These are phyloP conservation scores for Scytalidium sp. DNA, from an alignment of 2,329 filamentous ascomycete species.

Conservation along the genomic window DNA sequence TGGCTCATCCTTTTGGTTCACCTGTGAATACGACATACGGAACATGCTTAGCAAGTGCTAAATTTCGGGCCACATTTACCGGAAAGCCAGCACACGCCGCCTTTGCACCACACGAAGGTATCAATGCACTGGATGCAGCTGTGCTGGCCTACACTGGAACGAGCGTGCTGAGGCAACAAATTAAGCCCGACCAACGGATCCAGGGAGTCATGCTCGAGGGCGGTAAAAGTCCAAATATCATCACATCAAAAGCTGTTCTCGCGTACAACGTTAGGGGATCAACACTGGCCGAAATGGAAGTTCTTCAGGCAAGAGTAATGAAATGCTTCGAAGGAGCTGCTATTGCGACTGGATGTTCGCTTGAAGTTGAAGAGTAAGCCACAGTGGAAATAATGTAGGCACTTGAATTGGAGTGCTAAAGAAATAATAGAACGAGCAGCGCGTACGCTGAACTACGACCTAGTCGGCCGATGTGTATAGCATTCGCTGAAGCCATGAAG, in stretches of 20 bases:
- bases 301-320: slow-evolving; percentile 12
- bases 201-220: slow-evolving; percentile 34
- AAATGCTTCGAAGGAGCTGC: slow-evolving; percentile 23
- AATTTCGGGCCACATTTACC: slow-evolving; percentile 8
- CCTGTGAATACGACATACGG: slow-evolving; percentile 42
- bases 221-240: slow-evolving; percentile 13
- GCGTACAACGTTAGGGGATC: slow-evolving; percentile 9
- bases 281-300: slow-evolving; percentile 12
- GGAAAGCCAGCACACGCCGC: slow-evolving; percentile 30
- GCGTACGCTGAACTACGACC: slow-evolving; percentile 17
- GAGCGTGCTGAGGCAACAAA: slow-evolving; percentile 22
- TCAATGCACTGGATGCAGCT: slow-evolving; percentile 35
- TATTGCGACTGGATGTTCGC: slow-evolving; percentile 18
- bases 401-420: neutral
- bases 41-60: slow-evolving; percentile 1
- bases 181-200: slow-evolving; percentile 15
- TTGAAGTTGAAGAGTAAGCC: slow-evolving; percentile 28
- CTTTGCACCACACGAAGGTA: slow-evolving; percentile 30
- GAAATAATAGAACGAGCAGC: slow-evolving; percentile 10
- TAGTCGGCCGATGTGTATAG: slow-evolving; percentile 14
- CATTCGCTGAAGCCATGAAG: slow-evolving; percentile 14
- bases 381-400: neutral
- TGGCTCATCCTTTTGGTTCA: slow-evolving; percentile 35
- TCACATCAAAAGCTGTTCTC: neutral
- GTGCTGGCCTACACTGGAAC: slow-evolving; percentile 30